Base-by-base conservation (phyloP, 371 early-diverging fungal genomes). In the Mortierella polycephala region DNA sequence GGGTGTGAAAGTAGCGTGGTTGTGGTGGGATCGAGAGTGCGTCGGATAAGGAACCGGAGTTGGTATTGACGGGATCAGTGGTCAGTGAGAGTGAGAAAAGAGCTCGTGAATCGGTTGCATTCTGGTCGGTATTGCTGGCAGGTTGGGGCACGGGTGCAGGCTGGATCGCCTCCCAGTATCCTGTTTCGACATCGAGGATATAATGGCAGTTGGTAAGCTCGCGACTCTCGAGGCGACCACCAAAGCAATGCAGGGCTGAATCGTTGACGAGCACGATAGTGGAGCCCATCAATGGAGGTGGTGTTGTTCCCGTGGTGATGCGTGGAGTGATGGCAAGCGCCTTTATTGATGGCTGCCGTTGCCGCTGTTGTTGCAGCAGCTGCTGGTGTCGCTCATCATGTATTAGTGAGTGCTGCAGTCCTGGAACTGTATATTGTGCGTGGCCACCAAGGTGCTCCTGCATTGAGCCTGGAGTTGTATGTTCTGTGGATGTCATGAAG, bases 271-370 rank as follows among this genome's bases (percentile, higher is more conserved):
- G 85, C 41, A 89, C 86, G 9, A 86, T 84, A 0, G 93, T 88
- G 18, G 90, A 88, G 21, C 93, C 93, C 21, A 92, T 90, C 13
- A 92, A 75, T 5, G 93, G 90, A 9, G 93, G 93, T 7, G 93
- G 93, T 51, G 82, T 63, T 21, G 81, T 73, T 30, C 88, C 88
- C 14, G 40, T 47, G 12, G 73, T 72, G 23, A 51, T 60, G 20
- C 62, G 57, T 4, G 80, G 69, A 20, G 80, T 79, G 63, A 69
- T 69, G 23, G 80, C 80, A 14, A 79, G 73, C 10, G 73, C 59
- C 14, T 79, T 79, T 62, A 73, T 79, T 12, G 79, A 68, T 14
- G 52, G 56, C 16, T 60, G 65, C 10, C 52, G 68, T 40, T 44
- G 51, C 21, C 50, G 45, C n/a, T 61, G 23, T 60, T 49, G 62